Base-by-base conservation (phyloP, 352 stramenopile species). In the Discostella stelligera region DNA sequence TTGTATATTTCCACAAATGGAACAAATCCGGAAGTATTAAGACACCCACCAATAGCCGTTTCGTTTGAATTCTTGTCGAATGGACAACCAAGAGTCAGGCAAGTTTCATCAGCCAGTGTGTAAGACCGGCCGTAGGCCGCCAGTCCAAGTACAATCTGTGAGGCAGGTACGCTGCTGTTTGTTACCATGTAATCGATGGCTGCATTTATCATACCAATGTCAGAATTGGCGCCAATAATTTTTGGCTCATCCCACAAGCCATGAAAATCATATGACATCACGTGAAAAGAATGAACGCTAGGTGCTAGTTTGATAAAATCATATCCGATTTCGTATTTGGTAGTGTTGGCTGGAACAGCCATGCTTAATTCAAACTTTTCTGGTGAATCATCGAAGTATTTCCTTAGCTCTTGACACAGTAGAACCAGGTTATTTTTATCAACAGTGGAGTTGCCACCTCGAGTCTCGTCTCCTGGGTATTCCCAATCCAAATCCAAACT, bases 261-360 rank as follows among this genome's bases (percentile, higher is more conserved):
- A 49, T 84, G 74, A 3, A 84, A 27, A 71, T 87, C 80, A 16
- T 84, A 87, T 10, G 80, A 71, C 80, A 87, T 87, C 18, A 87
- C 64, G 55, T 84, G 80, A 60, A 87, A 84, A 60, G 80, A 84
- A 48, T 87, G 56, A 14, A 87, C 46, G 16, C 53, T 77, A 23
- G 70, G 63, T 23, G 77, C 48, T 23, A 87, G 54, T 55, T 71
- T 76, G 16, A 46, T 48, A 5, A 87, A 69, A 58, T 87, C 80
- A 58, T 80, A 87, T 3, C 76, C 80, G 21, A 54, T 50, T 66
- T 82, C 69, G 25, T 68, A 79, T 58, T 60, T 41, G 32, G 30
- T 11, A 39, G 68, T 69, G 2, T 67, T 77, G 4, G 56, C 75
- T n/a, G 82, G 82, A 23, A 88, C 65, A 16, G 82, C 82, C 10